These are phyloP conservation scores for Earliella scabrosa DNA, from an alignment of 1,284 basidiomycete genomes.

Conservation along the genomic window DNA sequence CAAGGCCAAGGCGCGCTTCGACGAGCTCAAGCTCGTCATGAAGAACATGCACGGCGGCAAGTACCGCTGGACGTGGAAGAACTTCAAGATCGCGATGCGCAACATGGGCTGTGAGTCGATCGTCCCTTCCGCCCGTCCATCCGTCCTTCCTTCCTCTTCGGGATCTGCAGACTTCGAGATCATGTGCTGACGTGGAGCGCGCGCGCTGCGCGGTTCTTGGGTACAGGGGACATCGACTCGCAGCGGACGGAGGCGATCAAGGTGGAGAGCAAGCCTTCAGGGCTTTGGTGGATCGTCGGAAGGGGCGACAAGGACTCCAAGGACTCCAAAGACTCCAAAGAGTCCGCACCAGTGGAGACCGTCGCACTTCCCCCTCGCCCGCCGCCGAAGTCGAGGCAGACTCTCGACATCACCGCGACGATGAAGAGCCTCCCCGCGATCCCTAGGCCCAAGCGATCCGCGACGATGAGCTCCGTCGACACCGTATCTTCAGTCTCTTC, in stretches of 20 bases:
- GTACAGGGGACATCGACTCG: conserved; percentile 62
- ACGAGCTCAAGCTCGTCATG: conserved; percentile 73
- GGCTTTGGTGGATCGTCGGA: conserved; percentile 63
- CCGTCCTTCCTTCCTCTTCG: neutral
- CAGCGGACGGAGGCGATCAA: conserved; percentile 62
- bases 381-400: conserved; percentile 27
- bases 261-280: conserved; percentile 56
- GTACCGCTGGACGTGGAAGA: conserved; percentile 81
- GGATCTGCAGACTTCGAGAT: conserved; percentile 3
- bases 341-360: conserved; percentile 13
- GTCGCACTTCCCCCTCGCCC: conserved; percentile 20
- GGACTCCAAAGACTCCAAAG: conserved; percentile 29
- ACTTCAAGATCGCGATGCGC: conserved; percentile 72
- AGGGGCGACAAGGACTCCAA: conserved; percentile 40
- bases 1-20: conserved; percentile 63
- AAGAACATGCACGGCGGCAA: conserved; percentile 72
- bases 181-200: neutral
- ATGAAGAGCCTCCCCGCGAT: conserved; percentile 31
- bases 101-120: conserved; percentile 75
- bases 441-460: conserved; percentile 28
- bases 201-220: conserved; percentile 1
- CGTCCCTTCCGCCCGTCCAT: no score
- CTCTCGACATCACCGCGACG: conserved; percentile 30
- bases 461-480: conserved; percentile 34
- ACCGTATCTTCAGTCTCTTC: conserved; percentile 28